These are phyloP conservation scores for Tanacetum coccineum DNA, from an alignment of 129 eudicot species.

Conservation along the genomic window DNA sequence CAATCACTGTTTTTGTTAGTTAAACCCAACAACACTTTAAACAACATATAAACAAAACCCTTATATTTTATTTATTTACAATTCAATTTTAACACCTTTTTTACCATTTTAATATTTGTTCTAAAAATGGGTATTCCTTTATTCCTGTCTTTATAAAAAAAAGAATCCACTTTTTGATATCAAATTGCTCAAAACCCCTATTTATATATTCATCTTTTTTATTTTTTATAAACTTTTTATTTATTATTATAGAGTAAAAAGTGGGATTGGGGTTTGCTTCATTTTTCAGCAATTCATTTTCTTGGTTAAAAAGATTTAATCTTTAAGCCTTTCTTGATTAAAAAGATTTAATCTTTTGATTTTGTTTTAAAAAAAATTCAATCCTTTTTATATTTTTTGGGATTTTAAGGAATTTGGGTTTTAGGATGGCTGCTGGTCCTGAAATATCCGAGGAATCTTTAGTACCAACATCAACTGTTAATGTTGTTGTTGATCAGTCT, in stretches of 20 bases:
- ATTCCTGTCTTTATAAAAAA: too few species aligned
- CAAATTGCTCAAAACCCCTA: constrained; percentile 34
- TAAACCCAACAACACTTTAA: constrained; percentile 18
- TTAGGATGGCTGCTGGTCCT: constrained; percentile 72
- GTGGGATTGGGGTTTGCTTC: constrained; percentile 37
- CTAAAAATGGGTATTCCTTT: too few species aligned
- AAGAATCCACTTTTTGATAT: constrained; percentile 44
- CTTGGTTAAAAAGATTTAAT: constrained; percentile 19
- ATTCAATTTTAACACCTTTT: too few species aligned
- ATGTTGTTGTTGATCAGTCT: constrained; percentile 22
- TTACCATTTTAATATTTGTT: too few species aligned
- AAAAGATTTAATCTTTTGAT: not conserved
- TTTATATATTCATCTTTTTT: not conserved
- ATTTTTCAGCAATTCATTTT: constrained; percentile 29
- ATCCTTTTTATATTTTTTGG: constrained; percentile 23
- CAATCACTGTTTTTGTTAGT: not conserved
- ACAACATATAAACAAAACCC: constrained; percentile 35
- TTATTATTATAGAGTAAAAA: constrained; percentile 20
- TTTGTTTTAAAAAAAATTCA: not conserved
- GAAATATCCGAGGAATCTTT: constrained; percentile 51
- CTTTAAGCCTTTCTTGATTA: constrained; percentile 14
- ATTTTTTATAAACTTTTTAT: constrained; percentile 13
- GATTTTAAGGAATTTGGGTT: constrained; percentile 18
- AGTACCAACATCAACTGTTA: constrained; percentile 24
- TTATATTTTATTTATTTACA: constrained; percentile 29